Conservation (phyloP, 1,139 yeast species). For the Keqinozyma sinolaborantium region DNA sequence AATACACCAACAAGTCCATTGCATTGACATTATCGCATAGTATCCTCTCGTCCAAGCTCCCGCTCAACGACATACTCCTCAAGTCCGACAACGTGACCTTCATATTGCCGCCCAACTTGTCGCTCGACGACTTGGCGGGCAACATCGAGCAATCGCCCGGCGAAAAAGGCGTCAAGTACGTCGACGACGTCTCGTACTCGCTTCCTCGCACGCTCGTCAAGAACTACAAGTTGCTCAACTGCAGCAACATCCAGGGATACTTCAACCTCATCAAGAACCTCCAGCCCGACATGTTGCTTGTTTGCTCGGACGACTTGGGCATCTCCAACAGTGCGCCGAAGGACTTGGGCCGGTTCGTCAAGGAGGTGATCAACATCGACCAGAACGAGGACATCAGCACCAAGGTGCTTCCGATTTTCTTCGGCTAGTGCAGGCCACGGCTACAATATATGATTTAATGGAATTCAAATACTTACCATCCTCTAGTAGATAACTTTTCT, state of each 20-base stretch:
- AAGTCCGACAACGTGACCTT: constrained; percentile 42
- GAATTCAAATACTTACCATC: constrained; percentile 35
- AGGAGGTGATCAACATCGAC: constrained; percentile 28
- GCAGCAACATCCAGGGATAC: constrained; percentile 43
- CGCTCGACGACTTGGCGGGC: constrained; percentile 35
- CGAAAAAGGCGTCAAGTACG: constrained; percentile 9
- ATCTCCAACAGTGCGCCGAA: constrained; percentile 25
- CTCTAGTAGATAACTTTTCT: constrained; percentile 50
- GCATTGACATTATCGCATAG: constrained; percentile 45
- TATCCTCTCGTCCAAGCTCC: constrained; percentile 35
- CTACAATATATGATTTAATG: background rate
- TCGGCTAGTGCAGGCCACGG: constrained; percentile 5
- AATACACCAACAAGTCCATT: constrained; percentile 32
- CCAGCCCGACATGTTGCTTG: constrained; percentile 39
- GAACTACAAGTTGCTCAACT: constrained; percentile 40
- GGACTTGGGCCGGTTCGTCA: constrained; percentile 39
- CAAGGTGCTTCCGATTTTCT: constrained; percentile 10
- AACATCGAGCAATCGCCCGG: constrained; percentile 4
- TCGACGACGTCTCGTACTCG: constrained; percentile 8
- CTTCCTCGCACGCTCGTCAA: constrained; percentile 17
- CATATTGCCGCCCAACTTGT: constrained; percentile 44
- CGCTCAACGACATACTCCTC: constrained; percentile 36
- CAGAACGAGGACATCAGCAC: constrained; percentile 12
- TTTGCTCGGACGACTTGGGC: constrained; percentile 46
- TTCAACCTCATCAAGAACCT: constrained; percentile 38